Percentiles rank a stretch among this genome's conserved stretches.
These are phyloP conservation scores for Erucastrum elatum DNA, from an alignment of 345 rosid genomes.

Conservation along the genomic window DNA sequence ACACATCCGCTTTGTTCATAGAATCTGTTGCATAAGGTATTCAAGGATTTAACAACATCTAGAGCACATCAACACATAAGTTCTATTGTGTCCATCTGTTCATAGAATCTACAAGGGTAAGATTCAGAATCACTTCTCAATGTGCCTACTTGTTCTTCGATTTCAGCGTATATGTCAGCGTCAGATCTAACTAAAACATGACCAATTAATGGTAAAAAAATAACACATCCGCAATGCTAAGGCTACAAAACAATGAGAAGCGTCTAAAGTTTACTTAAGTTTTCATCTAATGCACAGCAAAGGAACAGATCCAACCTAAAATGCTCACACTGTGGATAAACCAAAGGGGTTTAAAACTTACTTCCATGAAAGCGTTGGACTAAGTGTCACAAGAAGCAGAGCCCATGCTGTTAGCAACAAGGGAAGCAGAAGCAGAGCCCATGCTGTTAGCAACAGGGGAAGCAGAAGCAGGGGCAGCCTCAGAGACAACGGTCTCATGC, in stretches of 20 bases:
- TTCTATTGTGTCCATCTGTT: neutral
- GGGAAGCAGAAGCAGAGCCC: slow-evolving; percentile 51
- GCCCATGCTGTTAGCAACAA: slow-evolving; percentile 44
- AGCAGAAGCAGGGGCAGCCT: slow-evolving; percentile 39
- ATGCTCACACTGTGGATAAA: neutral
- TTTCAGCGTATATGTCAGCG: neutral
- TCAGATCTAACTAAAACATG: neutral
- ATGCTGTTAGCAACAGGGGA: slow-evolving; percentile 36
- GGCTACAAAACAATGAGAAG: too few species aligned
- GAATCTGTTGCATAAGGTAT: too few species aligned
- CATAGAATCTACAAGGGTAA: neutral
- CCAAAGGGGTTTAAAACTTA: slow-evolving; percentile 26
- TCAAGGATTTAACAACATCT: too few species aligned
- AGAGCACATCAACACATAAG: neutral
- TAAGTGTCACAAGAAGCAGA: slow-evolving; percentile 68
- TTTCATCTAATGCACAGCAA: too few species aligned
- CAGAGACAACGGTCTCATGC: slow-evolving; percentile 60
- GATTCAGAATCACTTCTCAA: neutral
- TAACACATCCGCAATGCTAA: neutral
- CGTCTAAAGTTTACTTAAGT: too few species aligned
- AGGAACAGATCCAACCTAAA: too few species aligned
- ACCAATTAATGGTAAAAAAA: neutral
- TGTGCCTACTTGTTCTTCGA: neutral
- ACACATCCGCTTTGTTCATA: too few species aligned
- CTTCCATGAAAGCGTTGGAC: slow-evolving; percentile 71